Conservation (phyloP, 805 yeast genomes). For the Lachancea quebecensis region DNA sequence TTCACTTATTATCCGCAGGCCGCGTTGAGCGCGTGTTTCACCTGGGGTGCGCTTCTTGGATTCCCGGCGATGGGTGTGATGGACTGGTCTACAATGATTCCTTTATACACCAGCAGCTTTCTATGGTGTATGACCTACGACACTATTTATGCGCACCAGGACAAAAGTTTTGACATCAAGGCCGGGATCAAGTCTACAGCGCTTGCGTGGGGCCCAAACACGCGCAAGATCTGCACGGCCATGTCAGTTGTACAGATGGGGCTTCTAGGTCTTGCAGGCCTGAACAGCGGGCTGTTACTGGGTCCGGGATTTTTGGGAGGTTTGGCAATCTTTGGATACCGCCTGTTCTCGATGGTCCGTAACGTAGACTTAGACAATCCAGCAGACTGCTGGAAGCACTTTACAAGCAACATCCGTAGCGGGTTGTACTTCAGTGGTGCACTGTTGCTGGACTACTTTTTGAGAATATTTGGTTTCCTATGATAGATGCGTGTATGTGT, state of each 20-base stretch:
- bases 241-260: conserved; percentile 64
- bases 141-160: conserved; percentile 97
- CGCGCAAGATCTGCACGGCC: conserved; percentile 62
- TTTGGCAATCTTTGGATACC: conserved; percentile 57
- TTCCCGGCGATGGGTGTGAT: conserved; percentile 94
- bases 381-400: conserved; percentile 73
- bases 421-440: conserved; percentile 66
- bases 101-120: conserved; percentile 69
- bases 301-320: conserved; percentile 80
- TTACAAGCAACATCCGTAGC: conserved; percentile 68
- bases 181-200: conserved; percentile 97
- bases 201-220: conserved; percentile 79
- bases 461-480: conserved; percentile 31
- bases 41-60: conserved; percentile 92
- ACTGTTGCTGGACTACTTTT: conserved; percentile 55
- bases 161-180: conserved; percentile 73
- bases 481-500: conserved; percentile 1
- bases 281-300: conserved; percentile 54
- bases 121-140: conserved; percentile 96
- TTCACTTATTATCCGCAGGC: conserved; percentile 95
- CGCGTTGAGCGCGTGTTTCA: conserved; percentile 71
- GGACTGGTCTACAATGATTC: conserved; percentile 66
- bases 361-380: conserved; percentile 77
- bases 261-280: conserved; percentile 60
- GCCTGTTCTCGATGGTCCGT: conserved; percentile 62